Evolutionary conservation across 2,329 filamentous ascomycete genomes (phyloP), one percentile per base, ranked within the genome.

Genomic region (Decorospora gaudefroyi): DNA sequence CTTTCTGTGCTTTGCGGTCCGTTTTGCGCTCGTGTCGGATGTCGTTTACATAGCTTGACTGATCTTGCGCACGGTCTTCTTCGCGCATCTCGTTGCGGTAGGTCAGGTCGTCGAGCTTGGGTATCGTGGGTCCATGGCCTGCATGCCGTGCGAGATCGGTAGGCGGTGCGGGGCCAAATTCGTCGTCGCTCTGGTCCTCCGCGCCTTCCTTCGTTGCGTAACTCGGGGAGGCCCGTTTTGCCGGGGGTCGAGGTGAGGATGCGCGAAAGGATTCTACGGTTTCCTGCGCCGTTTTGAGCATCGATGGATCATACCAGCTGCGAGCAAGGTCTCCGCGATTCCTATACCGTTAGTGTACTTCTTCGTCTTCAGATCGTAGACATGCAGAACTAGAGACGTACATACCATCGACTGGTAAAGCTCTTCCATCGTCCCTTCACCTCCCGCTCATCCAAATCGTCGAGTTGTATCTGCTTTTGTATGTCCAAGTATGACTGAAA

Each of bases 251-350:
- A 4, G 53, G 49, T 6, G 59, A 55, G 5, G 22, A 36, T 9
- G 30, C 38, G 19, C 53, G 52, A 35, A 61, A 62, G 3, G 55
- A 43, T 18, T 61, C 46, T 3, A 64, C 57, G 0, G 64, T 64
- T 29, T 67, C 59, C 49, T 76, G 72, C 12, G 78, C 79, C 42
- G 73, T 78, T 51, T 77, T 68, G 49, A 88, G 82, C 53, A 84
- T 87, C 45, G 80, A 80, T 6, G 90, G 87, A 64, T 95, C 89
- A 71, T 97, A 99, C 92, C 92, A 99, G 32, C 89, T 89, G 69
- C 92, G 86, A 4, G 88, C 86, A 52, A 97, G 76, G 72, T 92
- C 88, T 64, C 85, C 86, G 60, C 83, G 82, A 74, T 99, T 99
- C 84, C 84, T 87, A 68, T 61, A 70, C 46, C 69, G 74, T 83